phyloP scores from a whole-genome alignment of 1,284 basidiomycete genomes.

The Taiwanofungus camphoratus region DNA sequence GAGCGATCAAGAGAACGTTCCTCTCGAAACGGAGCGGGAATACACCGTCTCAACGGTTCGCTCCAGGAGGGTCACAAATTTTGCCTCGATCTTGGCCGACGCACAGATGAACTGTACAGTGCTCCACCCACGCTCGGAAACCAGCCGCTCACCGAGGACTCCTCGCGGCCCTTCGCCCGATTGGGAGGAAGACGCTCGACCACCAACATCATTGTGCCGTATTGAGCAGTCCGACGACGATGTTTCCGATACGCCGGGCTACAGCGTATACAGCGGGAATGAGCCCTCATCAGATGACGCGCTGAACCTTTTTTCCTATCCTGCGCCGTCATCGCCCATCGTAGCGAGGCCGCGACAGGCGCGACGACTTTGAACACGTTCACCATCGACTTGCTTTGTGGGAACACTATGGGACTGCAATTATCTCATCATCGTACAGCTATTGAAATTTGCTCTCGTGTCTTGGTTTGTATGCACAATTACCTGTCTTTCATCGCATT shows the following conservation, averaged over 20 bases:
- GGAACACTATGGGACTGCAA: too few relatives aligned
- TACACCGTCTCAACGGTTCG: neutral
- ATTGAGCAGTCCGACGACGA: neutral
- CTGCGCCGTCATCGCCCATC: constrained; percentile 17
- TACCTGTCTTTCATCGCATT: too few relatives aligned
- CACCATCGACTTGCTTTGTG: too few relatives aligned
- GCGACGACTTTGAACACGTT: too few relatives aligned
- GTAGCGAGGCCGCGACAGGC: neutral
- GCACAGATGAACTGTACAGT: constrained; percentile 36
- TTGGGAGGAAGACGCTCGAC: too few relatives aligned
- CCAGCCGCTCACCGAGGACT: neutral
- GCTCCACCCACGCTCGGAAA: constrained; percentile 25
- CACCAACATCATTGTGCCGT: neutral
- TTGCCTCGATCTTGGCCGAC: constrained; percentile 40
- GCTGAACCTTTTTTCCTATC: constrained; percentile 43
- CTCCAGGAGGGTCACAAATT: constrained; percentile 21
- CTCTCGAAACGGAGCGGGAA: neutral
- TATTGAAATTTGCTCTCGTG: too few relatives aligned
- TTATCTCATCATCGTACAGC: too few relatives aligned
- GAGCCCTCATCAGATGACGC: constrained; percentile 42
- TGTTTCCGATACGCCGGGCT: constrained; percentile 8
- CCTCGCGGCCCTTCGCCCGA: too few relatives aligned
- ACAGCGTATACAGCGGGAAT: constrained; percentile 12
- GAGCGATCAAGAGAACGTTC: neutral
- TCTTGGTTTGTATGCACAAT: too few relatives aligned